Base-by-base conservation (phyloP, 2,329 filamentous ascomycete genomes). In the Fusarium torreyae region DNA sequence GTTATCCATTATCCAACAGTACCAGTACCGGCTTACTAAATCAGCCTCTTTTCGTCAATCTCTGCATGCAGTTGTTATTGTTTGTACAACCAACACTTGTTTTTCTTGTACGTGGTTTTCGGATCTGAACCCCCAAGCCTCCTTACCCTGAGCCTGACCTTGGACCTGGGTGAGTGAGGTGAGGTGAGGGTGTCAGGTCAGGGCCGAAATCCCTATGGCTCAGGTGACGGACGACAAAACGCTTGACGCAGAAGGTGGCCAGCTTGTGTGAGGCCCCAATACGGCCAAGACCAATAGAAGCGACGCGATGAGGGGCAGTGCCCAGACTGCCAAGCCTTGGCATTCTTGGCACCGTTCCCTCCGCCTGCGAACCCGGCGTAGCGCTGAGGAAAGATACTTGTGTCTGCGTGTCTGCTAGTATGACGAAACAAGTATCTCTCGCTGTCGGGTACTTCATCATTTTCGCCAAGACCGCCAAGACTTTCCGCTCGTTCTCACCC, bases 271-370 rank as follows among this genome's bases (percentile, higher is more conserved):
- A 74, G 74, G 68, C 71, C 68, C 68, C 62, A 60, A 71, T 66
- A 50, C 57, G 46, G 49, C 57, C 60, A 65, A 69, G 70, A 62
- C 77, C 77, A 80, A 80, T 80, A 59, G 71, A 62, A 74, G 64
- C 57, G 62, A 44, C 57, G 40, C 70, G 64, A 77, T 77, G 76
- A 74, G 74, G 73, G 74, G 74, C 73, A 71, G 70, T 74, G 79
- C 79, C 79, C 76, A 81, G 79, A 60, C 61, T 72, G 79, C 79
- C 79, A 81, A 81, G 78, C 0, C 77, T 79, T 80, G 78, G 77
- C 77, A 59, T 26, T 58, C 78, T 80, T 80, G 78, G 78, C 78
- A 76, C 39, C 42, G 57, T 69, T 52, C 67, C 72, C 71, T 76
- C 75, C 73, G 72, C 78, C 69, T 72, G 57, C 55, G 10, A 43